A percentile compares a stretch with the other conserved stretches of the same genome.
Evolutionary conservation across 176 grass and related monocot species (phyloP).

Genomic region (Zoysia japonica): DNA sequence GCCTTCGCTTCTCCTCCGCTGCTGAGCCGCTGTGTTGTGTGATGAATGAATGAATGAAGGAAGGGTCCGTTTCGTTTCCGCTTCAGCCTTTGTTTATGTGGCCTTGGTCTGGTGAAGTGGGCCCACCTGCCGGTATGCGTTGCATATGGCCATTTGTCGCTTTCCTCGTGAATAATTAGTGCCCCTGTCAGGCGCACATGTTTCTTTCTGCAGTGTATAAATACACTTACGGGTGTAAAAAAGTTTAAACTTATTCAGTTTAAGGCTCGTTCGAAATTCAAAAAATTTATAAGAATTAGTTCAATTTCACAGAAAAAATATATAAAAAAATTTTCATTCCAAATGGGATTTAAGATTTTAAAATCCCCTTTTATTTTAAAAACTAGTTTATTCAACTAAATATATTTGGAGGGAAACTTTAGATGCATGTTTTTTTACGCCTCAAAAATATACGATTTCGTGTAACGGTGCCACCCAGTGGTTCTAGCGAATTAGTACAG

Average conservation of each 20-base stretch:
- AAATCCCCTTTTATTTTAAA: too few relatives aligned
- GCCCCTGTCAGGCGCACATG: conserved; percentile 39
- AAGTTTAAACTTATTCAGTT: too few relatives aligned
- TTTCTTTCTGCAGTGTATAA: background rate
- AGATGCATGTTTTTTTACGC: too few relatives aligned
- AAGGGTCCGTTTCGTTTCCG: conserved; percentile 11
- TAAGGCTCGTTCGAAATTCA: too few relatives aligned
- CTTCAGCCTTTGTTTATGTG: conserved; percentile 33
- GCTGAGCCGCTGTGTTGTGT: background rate
- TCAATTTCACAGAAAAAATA: too few relatives aligned
- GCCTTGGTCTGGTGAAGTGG: background rate
- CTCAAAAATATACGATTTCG: background rate
- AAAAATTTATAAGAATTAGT: too few relatives aligned
- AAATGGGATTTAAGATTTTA: too few relatives aligned
- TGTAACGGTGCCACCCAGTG: background rate
- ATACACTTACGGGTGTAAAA: background rate
- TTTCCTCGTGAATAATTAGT: conserved; percentile 43
- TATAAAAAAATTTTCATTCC: too few relatives aligned
- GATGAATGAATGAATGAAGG: background rate
- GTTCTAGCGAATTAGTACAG: background rate
- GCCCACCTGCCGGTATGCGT: conserved; percentile 33
- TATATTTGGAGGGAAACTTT: too few relatives aligned
- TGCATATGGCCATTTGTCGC: conserved; percentile 50
- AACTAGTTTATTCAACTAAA: too few relatives aligned
- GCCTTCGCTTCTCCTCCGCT: background rate